Evolutionary conservation across 176 grass and related monocot genomes (phyloP).

Genomic region (Oryza punctata): DNA sequence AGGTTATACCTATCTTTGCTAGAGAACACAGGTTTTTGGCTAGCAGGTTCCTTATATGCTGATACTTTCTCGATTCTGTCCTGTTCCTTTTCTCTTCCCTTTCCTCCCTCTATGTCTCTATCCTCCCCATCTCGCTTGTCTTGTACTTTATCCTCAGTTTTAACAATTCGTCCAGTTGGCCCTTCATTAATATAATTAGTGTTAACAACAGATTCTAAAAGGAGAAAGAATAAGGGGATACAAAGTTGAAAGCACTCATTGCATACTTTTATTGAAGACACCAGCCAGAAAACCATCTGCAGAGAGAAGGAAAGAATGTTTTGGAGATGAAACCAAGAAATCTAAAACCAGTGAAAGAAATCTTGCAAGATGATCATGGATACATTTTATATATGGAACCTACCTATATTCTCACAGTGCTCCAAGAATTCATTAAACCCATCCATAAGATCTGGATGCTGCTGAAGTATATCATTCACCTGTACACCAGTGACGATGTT

Average conservation of each 20-base stretch:
- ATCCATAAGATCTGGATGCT: constrained; percentile 89
- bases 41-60: constrained; percentile 49
- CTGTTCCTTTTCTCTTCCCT: constrained; percentile 70
- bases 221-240: not conserved
- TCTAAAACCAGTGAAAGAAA: not conserved
- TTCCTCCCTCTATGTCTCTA: constrained; percentile 67
- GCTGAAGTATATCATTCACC: constrained; percentile 82
- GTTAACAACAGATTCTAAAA: constrained; percentile 40
- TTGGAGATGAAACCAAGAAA: constrained; percentile 32
- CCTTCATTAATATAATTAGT: constrained; percentile 52
- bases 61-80: constrained; percentile 61
- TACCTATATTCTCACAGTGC: constrained; percentile 85
- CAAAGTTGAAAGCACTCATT: constrained; percentile 11
- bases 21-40: constrained; percentile 61
- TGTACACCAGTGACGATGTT: constrained; percentile 38
- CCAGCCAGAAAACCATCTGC: constrained; percentile 83
- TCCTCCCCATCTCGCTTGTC: constrained; percentile 65
- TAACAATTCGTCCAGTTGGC: constrained; percentile 44
- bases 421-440: constrained; percentile 94
- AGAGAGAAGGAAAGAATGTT: not conserved
- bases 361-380: not conserved
- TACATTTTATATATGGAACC: not conserved
- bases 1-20: constrained; percentile 91
- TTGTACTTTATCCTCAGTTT: constrained; percentile 68
- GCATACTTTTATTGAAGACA: constrained; percentile 79